Percentiles rank a stretch among this genome's conserved stretches.
Evolutionary conservation across 1,284 basidiomycete species (phyloP).

Genomic region (Ganoderma leucocontextum): DNA sequence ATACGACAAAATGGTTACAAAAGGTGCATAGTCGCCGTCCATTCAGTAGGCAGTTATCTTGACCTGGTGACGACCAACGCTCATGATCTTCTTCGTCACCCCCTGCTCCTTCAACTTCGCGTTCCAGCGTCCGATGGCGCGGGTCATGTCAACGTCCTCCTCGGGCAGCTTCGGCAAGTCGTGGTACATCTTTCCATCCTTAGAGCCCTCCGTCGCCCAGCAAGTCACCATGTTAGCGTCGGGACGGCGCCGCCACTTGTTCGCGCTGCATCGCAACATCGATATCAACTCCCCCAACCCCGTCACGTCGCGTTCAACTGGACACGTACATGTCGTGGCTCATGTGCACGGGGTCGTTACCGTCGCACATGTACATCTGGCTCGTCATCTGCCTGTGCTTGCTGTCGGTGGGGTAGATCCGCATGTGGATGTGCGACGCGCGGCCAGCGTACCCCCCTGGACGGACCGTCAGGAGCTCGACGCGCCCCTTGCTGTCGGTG

Average conservation of each 20-base stretch:
- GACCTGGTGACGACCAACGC: slow-evolving; percentile 24
- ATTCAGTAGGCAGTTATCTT: slow-evolving; percentile 20
- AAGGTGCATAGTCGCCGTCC: background rate
- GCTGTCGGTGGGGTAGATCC: slow-evolving; percentile 22
- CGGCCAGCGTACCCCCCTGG: slow-evolving; percentile 38
- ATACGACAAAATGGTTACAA: background rate
- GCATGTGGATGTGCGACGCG: slow-evolving; percentile 38
- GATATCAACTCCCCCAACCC: background rate
- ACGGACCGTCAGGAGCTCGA: slow-evolving; percentile 39
- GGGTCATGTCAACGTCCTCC: slow-evolving; percentile 24
- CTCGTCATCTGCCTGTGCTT: slow-evolving; percentile 36
- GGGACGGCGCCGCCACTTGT: slow-evolving; percentile 30
- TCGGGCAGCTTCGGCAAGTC: slow-evolving; percentile 34
- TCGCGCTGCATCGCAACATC: slow-evolving; percentile 30
- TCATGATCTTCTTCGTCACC: slow-evolving; percentile 28
- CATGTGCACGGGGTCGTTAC: slow-evolving; percentile 33
- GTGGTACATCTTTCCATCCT: slow-evolving; percentile 25
- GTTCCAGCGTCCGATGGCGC: slow-evolving; percentile 38
- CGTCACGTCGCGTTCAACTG: background rate
- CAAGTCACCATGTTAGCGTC: slow-evolving; percentile 32
- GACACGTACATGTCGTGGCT: slow-evolving; percentile 36
- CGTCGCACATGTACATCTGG: slow-evolving; percentile 39
- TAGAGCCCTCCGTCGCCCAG: slow-evolving; percentile 32
- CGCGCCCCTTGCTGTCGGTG: slow-evolving; percentile 38
- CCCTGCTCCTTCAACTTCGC: slow-evolving; percentile 33